Conservation (phyloP, 2,329 filamentous ascomycete species). For the Trichoderma lentiforme region DNA sequence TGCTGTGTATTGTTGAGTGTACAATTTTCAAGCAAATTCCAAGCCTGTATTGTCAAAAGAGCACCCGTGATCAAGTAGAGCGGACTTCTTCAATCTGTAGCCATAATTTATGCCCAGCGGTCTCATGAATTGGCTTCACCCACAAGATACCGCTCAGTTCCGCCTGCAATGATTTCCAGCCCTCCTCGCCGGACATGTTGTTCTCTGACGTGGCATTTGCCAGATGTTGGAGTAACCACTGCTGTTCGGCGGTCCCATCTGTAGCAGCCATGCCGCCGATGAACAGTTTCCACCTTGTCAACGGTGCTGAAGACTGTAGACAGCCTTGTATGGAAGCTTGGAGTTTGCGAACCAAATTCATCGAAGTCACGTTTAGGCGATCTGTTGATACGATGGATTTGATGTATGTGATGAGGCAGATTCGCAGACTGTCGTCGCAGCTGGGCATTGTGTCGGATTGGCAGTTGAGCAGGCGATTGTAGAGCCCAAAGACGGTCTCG, state of each 20-base stretch:
- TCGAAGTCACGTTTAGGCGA: neutral
- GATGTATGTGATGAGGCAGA: constrained; percentile 4
- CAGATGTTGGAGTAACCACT: neutral
- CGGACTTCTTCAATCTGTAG: neutral
- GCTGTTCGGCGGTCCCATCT: neutral
- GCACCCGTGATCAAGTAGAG: neutral
- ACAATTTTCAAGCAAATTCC: too few relatives aligned
- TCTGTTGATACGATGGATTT: neutral
- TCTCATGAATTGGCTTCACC: neutral
- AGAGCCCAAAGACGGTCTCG: neutral
- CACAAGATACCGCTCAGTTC: neutral
- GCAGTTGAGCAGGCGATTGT: constrained; percentile 7
- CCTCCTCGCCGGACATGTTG: neutral
- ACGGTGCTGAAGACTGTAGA: neutral
- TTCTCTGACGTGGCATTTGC: neutral
- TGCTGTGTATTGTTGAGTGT: neutral
- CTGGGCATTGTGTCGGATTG: neutral
- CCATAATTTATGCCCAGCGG: neutral
- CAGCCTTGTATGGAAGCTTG: neutral
- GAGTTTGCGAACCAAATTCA: neutral
- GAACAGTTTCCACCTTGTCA: neutral
- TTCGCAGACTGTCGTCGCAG: neutral
- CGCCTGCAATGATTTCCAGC: neutral
- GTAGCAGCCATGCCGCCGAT: neutral
- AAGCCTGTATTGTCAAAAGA: neutral